These are phyloP conservation scores for Solanum pimpinellifolium DNA, from an alignment of 257 asterid species.

Conservation along the genomic window DNA sequence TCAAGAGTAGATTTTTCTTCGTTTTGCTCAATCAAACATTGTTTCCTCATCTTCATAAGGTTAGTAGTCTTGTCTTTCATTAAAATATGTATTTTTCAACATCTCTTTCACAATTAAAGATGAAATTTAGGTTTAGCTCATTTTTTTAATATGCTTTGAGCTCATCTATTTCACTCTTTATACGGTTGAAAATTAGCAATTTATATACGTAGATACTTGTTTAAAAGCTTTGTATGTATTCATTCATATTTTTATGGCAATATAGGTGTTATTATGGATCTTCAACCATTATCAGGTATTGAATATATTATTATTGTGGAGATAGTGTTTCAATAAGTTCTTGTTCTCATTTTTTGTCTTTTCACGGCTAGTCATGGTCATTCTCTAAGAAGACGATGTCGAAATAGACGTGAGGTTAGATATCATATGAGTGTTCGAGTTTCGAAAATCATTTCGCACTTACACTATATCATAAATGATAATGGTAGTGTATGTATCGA, in stretches of 20 bases:
- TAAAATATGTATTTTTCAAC: background rate
- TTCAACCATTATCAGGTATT: no score
- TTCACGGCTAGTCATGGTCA: background rate
- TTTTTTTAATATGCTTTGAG: background rate
- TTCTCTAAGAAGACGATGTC: background rate
- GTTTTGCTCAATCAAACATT: background rate
- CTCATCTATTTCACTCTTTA: background rate
- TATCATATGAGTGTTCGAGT: background rate
- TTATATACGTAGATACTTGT: background rate
- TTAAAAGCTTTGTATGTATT: background rate
- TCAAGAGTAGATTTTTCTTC: background rate
- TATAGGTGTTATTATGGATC: background rate
- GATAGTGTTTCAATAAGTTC: no score
- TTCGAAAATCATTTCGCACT: background rate
- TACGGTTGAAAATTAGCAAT: background rate
- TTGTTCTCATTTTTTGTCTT: background rate
- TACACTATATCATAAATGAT: background rate
- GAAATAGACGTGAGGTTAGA: no score
- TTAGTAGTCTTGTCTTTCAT: background rate
- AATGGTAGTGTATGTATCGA: no score
- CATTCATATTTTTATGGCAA: background rate
- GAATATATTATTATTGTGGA: no score
- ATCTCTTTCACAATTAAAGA: background rate
- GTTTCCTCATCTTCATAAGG: background rate
- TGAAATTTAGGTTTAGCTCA: background rate